These are phyloP conservation scores for Fistulinella staudtii DNA, from an alignment of 1,284 basidiomycete species.

Conservation along the genomic window DNA sequence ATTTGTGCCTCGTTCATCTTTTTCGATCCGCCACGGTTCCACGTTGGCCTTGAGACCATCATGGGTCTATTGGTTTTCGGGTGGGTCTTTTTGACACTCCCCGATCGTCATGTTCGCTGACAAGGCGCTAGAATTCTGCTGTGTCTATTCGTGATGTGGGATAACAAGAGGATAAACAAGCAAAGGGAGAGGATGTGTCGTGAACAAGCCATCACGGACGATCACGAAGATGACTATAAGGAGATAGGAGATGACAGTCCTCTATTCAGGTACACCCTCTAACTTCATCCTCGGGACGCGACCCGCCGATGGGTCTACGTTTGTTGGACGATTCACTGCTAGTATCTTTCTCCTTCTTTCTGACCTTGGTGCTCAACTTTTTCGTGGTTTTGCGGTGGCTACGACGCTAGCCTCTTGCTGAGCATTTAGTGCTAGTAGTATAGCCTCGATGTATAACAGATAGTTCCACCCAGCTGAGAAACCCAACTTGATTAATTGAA, in stretches of 20 bases:
- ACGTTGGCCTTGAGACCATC: constrained; percentile 44
- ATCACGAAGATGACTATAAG: constrained; percentile 34
- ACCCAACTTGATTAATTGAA: no score
- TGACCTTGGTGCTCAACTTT: no score
- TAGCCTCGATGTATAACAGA: no score
- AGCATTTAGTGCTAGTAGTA: no score
- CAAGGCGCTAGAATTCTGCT: constrained; percentile 21
- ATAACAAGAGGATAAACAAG: constrained; percentile 39
- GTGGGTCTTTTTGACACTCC: constrained; percentile 18
- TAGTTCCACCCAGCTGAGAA: no score
- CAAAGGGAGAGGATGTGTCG: constrained; percentile 39
- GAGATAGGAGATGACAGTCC: constrained; percentile 20
- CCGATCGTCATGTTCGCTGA: background rate
- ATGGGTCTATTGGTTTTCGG: constrained; percentile 28
- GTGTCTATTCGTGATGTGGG: constrained; percentile 34
- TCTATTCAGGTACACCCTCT: constrained; percentile 17
- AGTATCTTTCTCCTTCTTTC: no score
- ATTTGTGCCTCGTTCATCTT: constrained; percentile 46
- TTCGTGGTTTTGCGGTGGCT: no score
- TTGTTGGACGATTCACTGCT: no score
- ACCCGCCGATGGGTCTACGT: no score
- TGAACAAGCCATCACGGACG: constrained; percentile 37
- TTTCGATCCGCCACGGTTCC: constrained; percentile 42
- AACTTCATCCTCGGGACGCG: no score
- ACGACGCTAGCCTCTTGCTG: no score